Evolutionary conservation across 73 alveolate species (phyloP).

Genomic region (Blepharisma japonicum): DNA sequence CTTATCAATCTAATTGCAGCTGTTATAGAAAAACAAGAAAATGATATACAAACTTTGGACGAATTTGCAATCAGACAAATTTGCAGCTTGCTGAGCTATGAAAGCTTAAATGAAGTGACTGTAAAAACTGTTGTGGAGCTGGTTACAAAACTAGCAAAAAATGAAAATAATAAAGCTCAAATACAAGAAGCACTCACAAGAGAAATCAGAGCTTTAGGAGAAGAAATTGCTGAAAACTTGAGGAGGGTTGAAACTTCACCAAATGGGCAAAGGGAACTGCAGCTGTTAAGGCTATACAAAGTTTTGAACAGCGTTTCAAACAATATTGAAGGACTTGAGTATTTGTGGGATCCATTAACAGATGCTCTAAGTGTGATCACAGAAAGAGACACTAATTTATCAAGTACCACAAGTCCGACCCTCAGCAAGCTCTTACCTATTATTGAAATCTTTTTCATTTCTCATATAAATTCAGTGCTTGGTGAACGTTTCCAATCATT

Average conservation of each 20-base stretch:
- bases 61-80: not conserved
- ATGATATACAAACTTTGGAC: not conserved
- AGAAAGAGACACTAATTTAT: not conserved
- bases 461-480: not conserved
- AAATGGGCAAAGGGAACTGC: conserved; percentile 15
- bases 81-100: conserved; percentile 22
- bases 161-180: conserved; percentile 8
- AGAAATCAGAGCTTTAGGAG: not conserved
- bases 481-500: not conserved
- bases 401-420: conserved; percentile 12
- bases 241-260: not conserved
- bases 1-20: not conserved
- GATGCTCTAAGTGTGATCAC: not conserved
- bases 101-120: conserved; percentile 23
- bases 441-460: conserved; percentile 6
- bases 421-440: not conserved
- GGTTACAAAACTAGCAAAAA: conserved; percentile 8
- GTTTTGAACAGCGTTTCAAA: not conserved
- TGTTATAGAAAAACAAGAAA: not conserved
- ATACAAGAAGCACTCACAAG: not conserved
- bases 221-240: not conserved
- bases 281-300: not conserved
- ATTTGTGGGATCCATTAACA: conserved; percentile 10
- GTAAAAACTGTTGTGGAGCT: conserved; percentile 16
- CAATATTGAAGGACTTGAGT: not conserved